phyloP scores from a whole-genome alignment of 805 yeast species.

The Ogataea trehaloabstinens region DNA sequence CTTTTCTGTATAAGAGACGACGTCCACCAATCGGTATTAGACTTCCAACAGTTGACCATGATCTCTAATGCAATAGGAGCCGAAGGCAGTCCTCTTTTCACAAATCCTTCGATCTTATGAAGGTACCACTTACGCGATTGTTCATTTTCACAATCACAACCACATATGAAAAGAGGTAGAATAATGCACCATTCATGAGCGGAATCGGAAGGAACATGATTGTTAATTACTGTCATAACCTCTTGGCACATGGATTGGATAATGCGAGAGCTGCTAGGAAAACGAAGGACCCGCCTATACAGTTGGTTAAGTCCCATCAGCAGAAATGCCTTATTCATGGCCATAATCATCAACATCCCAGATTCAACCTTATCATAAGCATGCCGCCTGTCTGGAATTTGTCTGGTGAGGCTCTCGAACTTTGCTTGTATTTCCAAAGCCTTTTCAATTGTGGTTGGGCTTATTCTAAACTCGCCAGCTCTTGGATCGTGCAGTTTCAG shows the following conservation, averaged over 20 bases:
- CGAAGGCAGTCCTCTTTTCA: slow-evolving; percentile 39
- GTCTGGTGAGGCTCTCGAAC: slow-evolving; percentile 28
- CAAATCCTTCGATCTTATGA: slow-evolving; percentile 40
- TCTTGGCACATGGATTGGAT: slow-evolving; percentile 48
- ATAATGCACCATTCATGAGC: slow-evolving; percentile 56
- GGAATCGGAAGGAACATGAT: slow-evolving; percentile 42
- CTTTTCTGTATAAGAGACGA: background rate
- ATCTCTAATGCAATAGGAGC: slow-evolving; percentile 34
- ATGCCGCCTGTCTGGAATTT: background rate
- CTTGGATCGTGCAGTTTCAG: slow-evolving; percentile 8
- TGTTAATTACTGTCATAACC: slow-evolving; percentile 36
- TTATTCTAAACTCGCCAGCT: slow-evolving; percentile 3
- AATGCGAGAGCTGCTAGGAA: slow-evolving; percentile 43
- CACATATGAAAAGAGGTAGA: slow-evolving; percentile 56
- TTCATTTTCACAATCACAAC: slow-evolving; percentile 49
- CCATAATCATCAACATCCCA: slow-evolving; percentile 31
- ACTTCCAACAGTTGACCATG: slow-evolving; percentile 53
- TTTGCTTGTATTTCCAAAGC: slow-evolving; percentile 41
- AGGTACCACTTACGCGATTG: slow-evolving; percentile 36
- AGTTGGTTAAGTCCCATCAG: slow-evolving; percentile 54
- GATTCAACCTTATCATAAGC: slow-evolving; percentile 3
- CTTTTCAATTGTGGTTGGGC: slow-evolving; percentile 25
- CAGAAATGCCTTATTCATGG: slow-evolving; percentile 53
- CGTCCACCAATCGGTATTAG: slow-evolving; percentile 49
- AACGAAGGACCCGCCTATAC: slow-evolving; percentile 50